Percentiles rank a stretch among this genome's conserved stretches.
Conservation (phyloP, 768 basidiomycete genomes). For the Leccinum variicolor region DNA sequence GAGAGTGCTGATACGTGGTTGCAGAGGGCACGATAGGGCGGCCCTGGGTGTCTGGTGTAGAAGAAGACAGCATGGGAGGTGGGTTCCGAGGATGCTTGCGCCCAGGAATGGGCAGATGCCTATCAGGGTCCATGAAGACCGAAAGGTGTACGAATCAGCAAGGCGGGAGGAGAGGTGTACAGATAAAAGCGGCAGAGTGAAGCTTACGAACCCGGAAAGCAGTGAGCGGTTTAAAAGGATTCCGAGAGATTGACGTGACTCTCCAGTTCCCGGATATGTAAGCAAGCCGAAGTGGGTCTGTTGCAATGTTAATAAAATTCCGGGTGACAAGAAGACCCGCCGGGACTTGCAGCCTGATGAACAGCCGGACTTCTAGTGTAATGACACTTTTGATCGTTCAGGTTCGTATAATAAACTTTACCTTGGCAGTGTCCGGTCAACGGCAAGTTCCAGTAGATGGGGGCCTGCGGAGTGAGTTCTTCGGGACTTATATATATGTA, state of each 20-base stretch:
- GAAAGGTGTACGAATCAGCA: slow-evolving; percentile 15
- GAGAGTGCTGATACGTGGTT: slow-evolving; percentile 28
- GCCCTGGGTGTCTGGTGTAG: slow-evolving; percentile 24
- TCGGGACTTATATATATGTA: slow-evolving; percentile 11
- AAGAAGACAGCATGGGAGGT: slow-evolving; percentile 24
- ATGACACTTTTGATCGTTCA: slow-evolving; percentile 25
- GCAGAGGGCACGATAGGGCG: slow-evolving; percentile 26
- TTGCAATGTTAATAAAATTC: slow-evolving; percentile 24
- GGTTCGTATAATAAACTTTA: slow-evolving; percentile 30
- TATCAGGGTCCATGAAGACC: slow-evolving; percentile 35
- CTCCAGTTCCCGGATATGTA: slow-evolving; percentile 24
- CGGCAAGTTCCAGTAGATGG: slow-evolving; percentile 28
- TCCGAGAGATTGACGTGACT: slow-evolving; percentile 26
- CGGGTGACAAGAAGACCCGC: slow-evolving; percentile 28
- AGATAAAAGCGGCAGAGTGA: slow-evolving; percentile 22
- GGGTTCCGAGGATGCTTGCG: slow-evolving; percentile 29
- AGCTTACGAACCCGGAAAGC: slow-evolving; percentile 21
- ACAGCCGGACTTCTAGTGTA: slow-evolving; percentile 22
- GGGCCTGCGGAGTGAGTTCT: slow-evolving; percentile 21
- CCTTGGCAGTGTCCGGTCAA: slow-evolving; percentile 24
- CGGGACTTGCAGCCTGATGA: slow-evolving; percentile 22
- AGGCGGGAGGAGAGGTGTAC: slow-evolving; percentile 4
- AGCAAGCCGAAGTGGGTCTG: slow-evolving; percentile 28
- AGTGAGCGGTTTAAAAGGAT: slow-evolving; percentile 22
- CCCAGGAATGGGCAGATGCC: slow-evolving; percentile 33